phyloP scores from a whole-genome alignment of 1,284 basidiomycete genomes.

The Amylostereum areolatum region DNA sequence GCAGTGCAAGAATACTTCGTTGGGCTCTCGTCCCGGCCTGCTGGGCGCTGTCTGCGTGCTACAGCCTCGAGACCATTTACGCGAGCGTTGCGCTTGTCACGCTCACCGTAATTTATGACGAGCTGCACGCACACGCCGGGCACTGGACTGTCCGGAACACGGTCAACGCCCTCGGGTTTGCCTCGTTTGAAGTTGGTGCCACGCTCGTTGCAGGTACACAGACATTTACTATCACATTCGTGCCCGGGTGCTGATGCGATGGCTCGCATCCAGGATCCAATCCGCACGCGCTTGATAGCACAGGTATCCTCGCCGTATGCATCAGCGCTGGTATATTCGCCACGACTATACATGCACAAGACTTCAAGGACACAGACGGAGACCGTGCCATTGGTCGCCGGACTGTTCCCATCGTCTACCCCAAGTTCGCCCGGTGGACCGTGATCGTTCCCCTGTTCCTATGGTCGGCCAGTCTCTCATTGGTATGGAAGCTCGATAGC shows the following conservation, averaged over 20 bases:
- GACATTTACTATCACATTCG: slow-evolving; percentile 1
- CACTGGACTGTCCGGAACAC: slow-evolving; percentile 32
- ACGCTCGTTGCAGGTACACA: slow-evolving; percentile 30
- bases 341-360: slow-evolving; percentile 35
- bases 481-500: slow-evolving; percentile 9
- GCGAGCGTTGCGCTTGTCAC: slow-evolving; percentile 25
- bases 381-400: slow-evolving; percentile 26
- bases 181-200: slow-evolving; percentile 30
- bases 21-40: slow-evolving; percentile 30
- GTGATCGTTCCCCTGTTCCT: slow-evolving; percentile 8
- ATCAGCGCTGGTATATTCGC: slow-evolving; percentile 16
- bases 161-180: slow-evolving; percentile 32
- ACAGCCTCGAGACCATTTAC: slow-evolving; percentile 22
- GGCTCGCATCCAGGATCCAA: background rate
- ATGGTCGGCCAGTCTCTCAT: slow-evolving; percentile 13
- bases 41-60: slow-evolving; percentile 23
- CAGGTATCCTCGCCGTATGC: slow-evolving; percentile 1
- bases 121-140: slow-evolving; percentile 24
- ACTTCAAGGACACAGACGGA: slow-evolving; percentile 34
- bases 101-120: slow-evolving; percentile 31
- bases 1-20: slow-evolving; percentile 25
- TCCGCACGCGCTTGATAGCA: background rate
- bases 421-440: slow-evolving; percentile 15
- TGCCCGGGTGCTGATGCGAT: background rate
- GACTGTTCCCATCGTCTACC: slow-evolving; percentile 31